Evolutionary conservation across 2,329 filamentous ascomycete genomes (phyloP), one percentile per base, ranked within the genome.

Genomic region (Fusarium sp.): DNA sequence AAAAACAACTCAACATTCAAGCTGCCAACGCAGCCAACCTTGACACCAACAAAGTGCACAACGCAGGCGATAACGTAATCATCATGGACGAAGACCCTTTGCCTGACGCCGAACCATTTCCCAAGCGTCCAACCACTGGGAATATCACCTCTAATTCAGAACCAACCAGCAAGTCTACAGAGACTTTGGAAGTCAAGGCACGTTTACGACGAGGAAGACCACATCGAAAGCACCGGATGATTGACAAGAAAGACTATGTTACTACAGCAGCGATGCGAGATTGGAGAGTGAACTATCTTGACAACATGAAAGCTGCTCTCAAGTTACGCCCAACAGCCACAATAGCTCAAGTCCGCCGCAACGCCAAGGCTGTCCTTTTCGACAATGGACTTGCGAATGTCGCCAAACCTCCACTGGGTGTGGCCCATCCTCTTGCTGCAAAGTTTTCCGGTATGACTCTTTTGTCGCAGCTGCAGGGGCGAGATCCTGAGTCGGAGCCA

Each of bases 281-380:
- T 7, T 86, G 84, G 84, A 73, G 77, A 52, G 57, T 67, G 2
- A 72, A 83, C 40, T 87, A 87, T 57, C 62, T 81, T 9, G 65
- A 76, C 12, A 90, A 89, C 67, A 94, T 92, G 87, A 71, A 77
- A 30, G 76, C 70, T 18, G 68, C 65, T 38, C 74, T 64, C 56
- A 78, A 77, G 53, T 63, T 58, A 55, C 72, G 42, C 5, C 66
- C 70, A 33, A 59, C 57, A 9, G 72, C 74, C 34, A 78, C 78
- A 1, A 46, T 60, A 12, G 69, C 76, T 4, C 80, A 82, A 66
- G 80, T 83, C n/a, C 82, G 75, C 60, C 79, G 76, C 56, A 79
- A 78, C 41, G 80, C 80, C 10, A 38, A 65, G 9, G 62, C 61
- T 2, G 59, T 78, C 26, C 51, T 81, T 23, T 77, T 78, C 36